Percentiles rank a stretch among this genome's conserved stretches.
Conservation (phyloP, 139 green algal species). For the Micractinium sp. region DNA sequence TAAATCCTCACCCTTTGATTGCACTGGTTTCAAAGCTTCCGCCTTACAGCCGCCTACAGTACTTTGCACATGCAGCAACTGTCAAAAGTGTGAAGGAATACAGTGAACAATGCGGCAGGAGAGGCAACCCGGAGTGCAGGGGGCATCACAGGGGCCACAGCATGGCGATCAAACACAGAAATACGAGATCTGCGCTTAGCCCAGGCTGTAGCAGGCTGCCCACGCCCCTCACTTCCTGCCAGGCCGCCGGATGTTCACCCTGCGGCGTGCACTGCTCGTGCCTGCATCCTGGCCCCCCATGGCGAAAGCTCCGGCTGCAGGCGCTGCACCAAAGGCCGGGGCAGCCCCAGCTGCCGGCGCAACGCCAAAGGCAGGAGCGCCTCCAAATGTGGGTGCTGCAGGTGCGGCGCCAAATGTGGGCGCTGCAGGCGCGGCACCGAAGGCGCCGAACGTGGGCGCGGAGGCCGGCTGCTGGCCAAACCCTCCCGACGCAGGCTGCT, state of each 20-base stretch:
- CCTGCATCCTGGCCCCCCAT: not conserved
- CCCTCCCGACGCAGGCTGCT: not conserved
- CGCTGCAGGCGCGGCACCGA: not conserved
- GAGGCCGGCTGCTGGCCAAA: not conserved
- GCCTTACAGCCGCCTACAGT: too few species aligned
- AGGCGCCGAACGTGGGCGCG: not conserved
- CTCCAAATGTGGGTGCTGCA: not conserved
- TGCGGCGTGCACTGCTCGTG: conserved; percentile 7
- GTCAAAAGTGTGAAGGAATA: too few species aligned
- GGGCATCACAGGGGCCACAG: too few species aligned
- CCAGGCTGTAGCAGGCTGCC: not conserved
- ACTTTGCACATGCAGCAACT: too few species aligned
- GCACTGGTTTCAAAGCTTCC: too few species aligned
- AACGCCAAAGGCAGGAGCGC: not conserved
- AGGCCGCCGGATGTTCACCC: not conserved
- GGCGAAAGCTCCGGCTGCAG: conserved; percentile 12
- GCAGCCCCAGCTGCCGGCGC: not conserved
- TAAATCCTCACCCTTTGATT: too few species aligned
- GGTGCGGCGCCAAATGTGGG: not conserved
- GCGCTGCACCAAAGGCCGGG: conserved; percentile 11
- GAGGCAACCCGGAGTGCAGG: too few species aligned
- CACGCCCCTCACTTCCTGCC: conserved; percentile 7
- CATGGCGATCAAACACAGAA: too few species aligned
- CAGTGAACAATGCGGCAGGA: too few species aligned
- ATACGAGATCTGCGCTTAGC: too few species aligned